A percentile compares a stretch with the other conserved stretches of the same genome.
Conservation (phyloP, 192 early-diverging fungal species). For the Coemansia sp. region DNA sequence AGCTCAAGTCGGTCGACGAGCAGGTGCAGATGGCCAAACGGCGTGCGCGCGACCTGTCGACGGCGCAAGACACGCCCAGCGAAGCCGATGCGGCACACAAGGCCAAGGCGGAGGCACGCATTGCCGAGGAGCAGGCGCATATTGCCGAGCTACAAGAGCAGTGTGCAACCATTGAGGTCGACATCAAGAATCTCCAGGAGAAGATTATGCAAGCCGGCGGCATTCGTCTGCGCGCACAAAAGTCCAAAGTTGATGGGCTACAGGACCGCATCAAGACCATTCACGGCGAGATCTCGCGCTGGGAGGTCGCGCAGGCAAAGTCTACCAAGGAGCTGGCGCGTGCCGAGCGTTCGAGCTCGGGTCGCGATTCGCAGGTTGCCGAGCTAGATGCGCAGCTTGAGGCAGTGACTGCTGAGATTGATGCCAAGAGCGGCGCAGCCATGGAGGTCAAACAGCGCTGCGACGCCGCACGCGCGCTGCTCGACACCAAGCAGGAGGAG, state of each 20-base stretch:
- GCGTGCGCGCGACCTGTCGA: conserved; percentile 53
- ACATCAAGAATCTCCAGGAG: conserved; percentile 78
- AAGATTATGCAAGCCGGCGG: conserved; percentile 91
- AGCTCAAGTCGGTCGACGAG: conserved; percentile 60
- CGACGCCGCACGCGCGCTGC: conserved; percentile 30
- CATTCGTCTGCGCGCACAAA: conserved; percentile 79
- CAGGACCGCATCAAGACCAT: conserved; percentile 68
- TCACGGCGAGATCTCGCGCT: conserved; percentile 68
- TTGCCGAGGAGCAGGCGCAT: conserved; percentile 45
- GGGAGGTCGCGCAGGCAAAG: conserved; percentile 67
- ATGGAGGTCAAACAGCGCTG: conserved; percentile 45
- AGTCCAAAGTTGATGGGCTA: conserved; percentile 76
- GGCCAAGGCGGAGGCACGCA: conserved; percentile 44
- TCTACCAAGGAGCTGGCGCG: conserved; percentile 73
- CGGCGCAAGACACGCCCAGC: conserved; percentile 24
- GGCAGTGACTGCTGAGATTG: conserved; percentile 58
- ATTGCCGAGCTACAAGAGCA: conserved; percentile 56
- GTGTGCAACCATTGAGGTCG: conserved; percentile 63
- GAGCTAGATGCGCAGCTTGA: conserved; percentile 63
- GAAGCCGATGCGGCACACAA: conserved; percentile 32
- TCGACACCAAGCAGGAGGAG: conserved; percentile 67
- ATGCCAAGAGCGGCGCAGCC: conserved; percentile 53
- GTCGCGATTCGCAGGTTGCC: conserved; percentile 61
- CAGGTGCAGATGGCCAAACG: conserved; percentile 67
- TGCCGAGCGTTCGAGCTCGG: conserved; percentile 59